Evolutionary conservation across 768 basidiomycete genomes (phyloP), one percentile per base, ranked within the genome.

Genomic region (Cystoderma amianthinum): DNA sequence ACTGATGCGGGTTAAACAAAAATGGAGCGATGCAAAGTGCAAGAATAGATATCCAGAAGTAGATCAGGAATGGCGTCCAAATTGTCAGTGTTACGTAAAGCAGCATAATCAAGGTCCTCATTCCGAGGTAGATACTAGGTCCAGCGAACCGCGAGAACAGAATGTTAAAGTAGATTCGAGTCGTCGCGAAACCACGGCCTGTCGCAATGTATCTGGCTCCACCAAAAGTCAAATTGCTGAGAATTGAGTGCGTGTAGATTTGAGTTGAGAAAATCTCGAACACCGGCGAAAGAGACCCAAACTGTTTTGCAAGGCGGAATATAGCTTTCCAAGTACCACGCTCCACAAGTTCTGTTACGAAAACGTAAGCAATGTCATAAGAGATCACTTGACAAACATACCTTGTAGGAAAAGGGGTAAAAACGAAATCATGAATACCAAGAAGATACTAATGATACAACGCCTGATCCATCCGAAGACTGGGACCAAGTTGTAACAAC

Each of bases 1-100:
- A 99, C 63, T 98, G 96, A 62, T 99, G 96, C n/a, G 96, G 96
- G 59, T 98, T 99, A 78, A 98, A 99, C 55, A 97, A 61, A 85
- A 99, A 99, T 5, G 96, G 96, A 21, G 95, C 85, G 48, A 97
- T 65, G 55, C 93, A 97, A 6, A 99, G 76, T 12, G 93, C 80
- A 22, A 93, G 69, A 47, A 94, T 90, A 32, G 95, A 93, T 41
- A 97, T 61, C 95, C 95, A 98, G 75, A 99, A 99, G 71, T 98
- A 99, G 59, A 93, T 84, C 53, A 97, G 62, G 61, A 86, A 95
- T 2, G 86, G 82, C 21, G 89, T 88, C 88, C 90, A 97, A 39
- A 97, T 64, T 19, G 91, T 72, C 61, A 97, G 62, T 18, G 96
- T 95, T 58, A 95, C 86, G 56, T 95, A 99, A 46, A 97, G 82